Conservation (phyloP, 1,284 basidiomycete genomes). For the Puccinia horiana region DNA sequence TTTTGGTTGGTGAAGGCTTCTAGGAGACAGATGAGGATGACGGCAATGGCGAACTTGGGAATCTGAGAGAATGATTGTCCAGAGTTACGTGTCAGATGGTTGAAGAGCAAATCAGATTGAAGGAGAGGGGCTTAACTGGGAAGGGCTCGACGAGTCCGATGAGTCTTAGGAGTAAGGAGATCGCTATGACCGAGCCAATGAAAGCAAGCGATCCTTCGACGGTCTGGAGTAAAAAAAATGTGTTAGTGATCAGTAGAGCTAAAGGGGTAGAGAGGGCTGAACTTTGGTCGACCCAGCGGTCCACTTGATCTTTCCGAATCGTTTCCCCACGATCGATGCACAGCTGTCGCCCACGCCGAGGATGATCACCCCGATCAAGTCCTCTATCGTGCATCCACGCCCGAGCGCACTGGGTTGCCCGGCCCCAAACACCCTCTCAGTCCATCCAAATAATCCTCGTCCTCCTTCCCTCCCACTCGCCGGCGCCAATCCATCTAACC, state of each 20-base stretch:
- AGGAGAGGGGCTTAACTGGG: constrained; percentile 9
- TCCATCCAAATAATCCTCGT: neutral
- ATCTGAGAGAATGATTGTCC: too few relatives aligned
- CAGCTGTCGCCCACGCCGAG: constrained; percentile 92
- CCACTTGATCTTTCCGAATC: constrained; percentile 62
- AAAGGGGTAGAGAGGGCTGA: neutral
- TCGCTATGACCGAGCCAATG: neutral
- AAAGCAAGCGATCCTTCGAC: constrained; percentile 36
- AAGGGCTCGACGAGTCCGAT: constrained; percentile 18
- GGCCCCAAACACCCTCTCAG: too few relatives aligned
- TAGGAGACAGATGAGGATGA: neutral
- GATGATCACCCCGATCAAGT: constrained; percentile 79
- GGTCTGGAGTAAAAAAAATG: constrained; percentile 28
- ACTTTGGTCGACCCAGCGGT: neutral
- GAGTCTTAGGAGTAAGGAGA: neutral
- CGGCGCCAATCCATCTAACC: constrained; percentile 80
- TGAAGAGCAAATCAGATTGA: too few relatives aligned
- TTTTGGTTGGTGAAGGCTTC: constrained; percentile 39
- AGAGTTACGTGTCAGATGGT: too few relatives aligned
- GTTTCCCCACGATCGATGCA: constrained; percentile 86
- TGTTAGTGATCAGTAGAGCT: neutral
- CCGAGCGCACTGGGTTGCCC: too few relatives aligned
- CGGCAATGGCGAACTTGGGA: neutral
- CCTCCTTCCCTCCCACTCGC: neutral
- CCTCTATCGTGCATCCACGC: too few relatives aligned